phyloP scores from a whole-genome alignment of 2,329 filamentous ascomycete genomes.

The Xylaria sp. region DNA sequence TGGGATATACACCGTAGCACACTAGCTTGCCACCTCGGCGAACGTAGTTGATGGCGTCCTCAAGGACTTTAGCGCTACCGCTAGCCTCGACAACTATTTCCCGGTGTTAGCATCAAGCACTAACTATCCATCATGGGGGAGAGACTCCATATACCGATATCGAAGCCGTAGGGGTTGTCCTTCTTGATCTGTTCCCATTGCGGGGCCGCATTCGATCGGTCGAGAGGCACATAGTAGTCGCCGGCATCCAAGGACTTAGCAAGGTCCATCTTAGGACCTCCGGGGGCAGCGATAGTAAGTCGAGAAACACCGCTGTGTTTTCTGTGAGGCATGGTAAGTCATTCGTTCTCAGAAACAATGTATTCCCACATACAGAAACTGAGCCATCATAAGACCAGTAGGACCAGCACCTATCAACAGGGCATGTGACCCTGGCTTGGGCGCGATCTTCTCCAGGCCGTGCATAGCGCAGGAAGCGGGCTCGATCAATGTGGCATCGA shows the following conservation, averaged over 20 bases:
- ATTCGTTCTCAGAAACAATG: not conserved
- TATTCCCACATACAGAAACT: slow-evolving; percentile 44
- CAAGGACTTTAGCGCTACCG: slow-evolving; percentile 73
- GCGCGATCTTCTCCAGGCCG: slow-evolving; percentile 74
- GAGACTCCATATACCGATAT: slow-evolving; percentile 61
- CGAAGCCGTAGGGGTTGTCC: slow-evolving; percentile 77
- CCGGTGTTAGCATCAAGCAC: slow-evolving; percentile 26
- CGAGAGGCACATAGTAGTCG: slow-evolving; percentile 65
- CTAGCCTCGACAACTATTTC: slow-evolving; percentile 72
- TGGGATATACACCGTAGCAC: slow-evolving; percentile 76
- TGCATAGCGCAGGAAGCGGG: slow-evolving; percentile 78
- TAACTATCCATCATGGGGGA: not conserved
- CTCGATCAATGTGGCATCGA: slow-evolving; percentile 77
- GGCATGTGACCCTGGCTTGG: slow-evolving; percentile 71
- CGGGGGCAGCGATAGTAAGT: slow-evolving; percentile 74
- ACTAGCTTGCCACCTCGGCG: slow-evolving; percentile 76
- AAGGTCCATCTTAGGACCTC: slow-evolving; percentile 76
- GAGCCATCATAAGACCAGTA: slow-evolving; percentile 65
- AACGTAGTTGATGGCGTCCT: slow-evolving; percentile 77
- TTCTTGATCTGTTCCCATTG: slow-evolving; percentile 71
- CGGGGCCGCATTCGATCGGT: slow-evolving; percentile 62
- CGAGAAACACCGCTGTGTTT: slow-evolving; percentile 73
- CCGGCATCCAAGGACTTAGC: slow-evolving; percentile 67
- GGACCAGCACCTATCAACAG: slow-evolving; percentile 74
- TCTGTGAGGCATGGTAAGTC: slow-evolving; percentile 30